These are phyloP conservation scores for Lathyrus tuberosus DNA, from an alignment of 306 rosid species.

Conservation along the genomic window DNA sequence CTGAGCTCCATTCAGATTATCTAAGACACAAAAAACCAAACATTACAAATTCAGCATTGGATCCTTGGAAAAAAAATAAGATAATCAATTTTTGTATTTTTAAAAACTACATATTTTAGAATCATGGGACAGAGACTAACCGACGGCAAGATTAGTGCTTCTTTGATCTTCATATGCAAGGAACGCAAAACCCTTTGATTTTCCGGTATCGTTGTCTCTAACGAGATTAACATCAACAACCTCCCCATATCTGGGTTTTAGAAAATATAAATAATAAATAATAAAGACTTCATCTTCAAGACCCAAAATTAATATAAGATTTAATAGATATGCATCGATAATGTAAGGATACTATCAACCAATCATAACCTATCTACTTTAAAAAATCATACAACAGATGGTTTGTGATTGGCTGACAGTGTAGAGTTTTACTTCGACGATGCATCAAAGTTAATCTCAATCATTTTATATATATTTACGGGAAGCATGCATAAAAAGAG, in stretches of 20 bases:
- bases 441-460: background rate
- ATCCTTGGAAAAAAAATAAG: background rate
- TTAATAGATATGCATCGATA: background rate
- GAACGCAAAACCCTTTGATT: slow-evolving; percentile 89
- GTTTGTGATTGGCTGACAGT: background rate
- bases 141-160: slow-evolving; percentile 90
- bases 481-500: background rate
- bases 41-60: slow-evolving; percentile 12
- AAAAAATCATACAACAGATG: background rate
- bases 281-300: background rate
- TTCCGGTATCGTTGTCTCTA: slow-evolving; percentile 87
- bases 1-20: slow-evolving; percentile 91
- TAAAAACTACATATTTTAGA: background rate
- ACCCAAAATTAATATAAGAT: background rate
- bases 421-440: background rate
- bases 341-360: background rate
- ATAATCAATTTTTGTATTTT: background rate
- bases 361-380: background rate
- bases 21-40: slow-evolving; percentile 40
- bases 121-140: slow-evolving; percentile 47
- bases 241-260: slow-evolving; percentile 71
- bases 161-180: slow-evolving; percentile 92
- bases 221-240: slow-evolving; percentile 90
- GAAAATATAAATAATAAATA: background rate
- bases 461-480: background rate